These are phyloP conservation scores for Lipomyces japonicus DNA, from an alignment of 805 yeast genomes.

Conservation along the genomic window DNA sequence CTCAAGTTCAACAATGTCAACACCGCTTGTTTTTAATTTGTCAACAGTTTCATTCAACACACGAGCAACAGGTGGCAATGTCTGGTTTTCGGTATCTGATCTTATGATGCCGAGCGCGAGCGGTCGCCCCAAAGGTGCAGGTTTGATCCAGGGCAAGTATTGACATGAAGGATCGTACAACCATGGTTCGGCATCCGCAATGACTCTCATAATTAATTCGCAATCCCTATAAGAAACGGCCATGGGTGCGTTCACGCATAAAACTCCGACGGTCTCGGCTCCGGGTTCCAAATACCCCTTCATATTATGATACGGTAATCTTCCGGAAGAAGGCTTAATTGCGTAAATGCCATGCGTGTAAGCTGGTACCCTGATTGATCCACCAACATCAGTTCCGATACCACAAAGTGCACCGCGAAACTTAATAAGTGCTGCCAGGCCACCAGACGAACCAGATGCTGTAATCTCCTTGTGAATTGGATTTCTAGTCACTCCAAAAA, in stretches of 20 bases:
- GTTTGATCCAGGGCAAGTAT: slow-evolving; percentile 54
- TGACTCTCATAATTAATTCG: slow-evolving; percentile 58
- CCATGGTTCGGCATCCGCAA: slow-evolving; percentile 42
- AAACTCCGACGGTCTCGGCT: slow-evolving; percentile 42
- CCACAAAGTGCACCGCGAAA: slow-evolving; percentile 50
- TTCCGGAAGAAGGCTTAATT: slow-evolving; percentile 46
- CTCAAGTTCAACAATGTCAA: slow-evolving; percentile 45
- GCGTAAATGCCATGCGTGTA: slow-evolving; percentile 44
- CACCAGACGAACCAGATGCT: slow-evolving; percentile 55
- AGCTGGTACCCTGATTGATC: slow-evolving; percentile 50
- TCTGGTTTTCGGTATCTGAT: slow-evolving; percentile 45
- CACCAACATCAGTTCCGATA: slow-evolving; percentile 55
- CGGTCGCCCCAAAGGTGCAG: slow-evolving; percentile 17
- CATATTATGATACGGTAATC: slow-evolving; percentile 38
- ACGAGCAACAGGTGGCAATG: slow-evolving; percentile 56
- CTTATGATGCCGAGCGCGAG: slow-evolving; percentile 27
- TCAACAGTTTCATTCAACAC: slow-evolving; percentile 51
- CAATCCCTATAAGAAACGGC: slow-evolving; percentile 62
- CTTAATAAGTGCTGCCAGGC: slow-evolving; percentile 50
- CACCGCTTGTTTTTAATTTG: slow-evolving; percentile 56
- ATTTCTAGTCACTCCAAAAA: slow-evolving; percentile 50
- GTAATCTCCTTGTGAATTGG: slow-evolving; percentile 47
- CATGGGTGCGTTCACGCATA: slow-evolving; percentile 66
- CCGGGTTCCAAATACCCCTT: slow-evolving; percentile 38
- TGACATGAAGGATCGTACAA: slow-evolving; percentile 43